Evolutionary conservation across 345 rosid species (phyloP).

Genomic region (Lepidium africanum): DNA sequence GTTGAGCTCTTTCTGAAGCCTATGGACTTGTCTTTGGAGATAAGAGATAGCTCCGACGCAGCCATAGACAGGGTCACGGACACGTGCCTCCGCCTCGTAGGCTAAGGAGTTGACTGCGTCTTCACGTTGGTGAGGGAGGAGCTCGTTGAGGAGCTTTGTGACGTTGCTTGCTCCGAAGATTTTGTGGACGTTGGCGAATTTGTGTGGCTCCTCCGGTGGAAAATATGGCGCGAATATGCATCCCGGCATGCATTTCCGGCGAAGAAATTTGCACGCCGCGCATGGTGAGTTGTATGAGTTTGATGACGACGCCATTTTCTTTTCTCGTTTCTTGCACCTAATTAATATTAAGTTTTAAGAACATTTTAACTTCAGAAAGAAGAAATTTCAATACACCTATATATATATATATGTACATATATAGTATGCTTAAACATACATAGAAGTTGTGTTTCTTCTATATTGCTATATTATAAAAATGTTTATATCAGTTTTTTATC

Average conservation of each 20-base stretch:
- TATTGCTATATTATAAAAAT: background rate
- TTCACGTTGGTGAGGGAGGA: constrained; percentile 86
- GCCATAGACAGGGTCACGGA: constrained; percentile 86
- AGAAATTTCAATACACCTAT: no score
- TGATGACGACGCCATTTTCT: constrained; percentile 36
- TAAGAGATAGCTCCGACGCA: constrained; percentile 86
- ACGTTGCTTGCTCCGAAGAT: constrained; percentile 96
- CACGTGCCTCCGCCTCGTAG: constrained; percentile 92
- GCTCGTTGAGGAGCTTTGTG: constrained; percentile 81
- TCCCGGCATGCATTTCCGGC: constrained; percentile 87
- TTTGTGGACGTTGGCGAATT: constrained; percentile 89
- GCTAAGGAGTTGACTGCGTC: constrained; percentile 94
- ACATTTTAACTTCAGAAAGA: background rate
- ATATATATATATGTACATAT: background rate
- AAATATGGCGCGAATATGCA: constrained; percentile 96
- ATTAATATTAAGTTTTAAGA: background rate
- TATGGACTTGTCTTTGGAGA: constrained; percentile 83
- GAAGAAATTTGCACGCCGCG: constrained; percentile 91
- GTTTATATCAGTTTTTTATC: no score
- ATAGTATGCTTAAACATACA: background rate
- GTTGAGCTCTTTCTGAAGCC: constrained; percentile 91
- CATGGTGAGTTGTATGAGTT: constrained; percentile 94
- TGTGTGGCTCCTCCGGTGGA: constrained; percentile 96
- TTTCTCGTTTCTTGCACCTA: background rate
- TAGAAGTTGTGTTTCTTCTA: background rate